Evolutionary conservation across 2,329 filamentous ascomycete species (phyloP), one percentile per base, ranked within the genome.

Genomic region (Alternaria metachromatica): DNA sequence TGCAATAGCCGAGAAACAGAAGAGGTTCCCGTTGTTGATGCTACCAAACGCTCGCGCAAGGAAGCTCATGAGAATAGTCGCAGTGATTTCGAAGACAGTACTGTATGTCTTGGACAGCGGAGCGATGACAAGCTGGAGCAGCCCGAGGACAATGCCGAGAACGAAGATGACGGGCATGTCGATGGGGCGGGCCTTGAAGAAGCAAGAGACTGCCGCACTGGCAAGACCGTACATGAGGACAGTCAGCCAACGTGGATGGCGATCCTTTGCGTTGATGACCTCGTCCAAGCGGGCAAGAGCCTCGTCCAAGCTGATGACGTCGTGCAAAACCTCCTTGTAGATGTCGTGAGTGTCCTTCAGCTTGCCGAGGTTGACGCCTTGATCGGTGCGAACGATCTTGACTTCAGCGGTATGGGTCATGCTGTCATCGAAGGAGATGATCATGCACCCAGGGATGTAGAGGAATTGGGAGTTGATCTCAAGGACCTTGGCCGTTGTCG

Each of bases 401-500:
- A 93, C 90, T 76, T 93, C 90, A n/a, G 90, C 90, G 0, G 91
- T 93, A 72, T 93, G 90, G n/a, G 62, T 62, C 26, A 62, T 55
- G 15, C 44, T 55, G 76, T 94, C 92, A 73, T 88, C 93, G 74
- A 97, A 97, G 5, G 92, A 95, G 75, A 97, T 92, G 63, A 97
- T 91, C 94, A 97, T 97, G 74, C 92, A 96, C 0, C 92, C 92
- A 0, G 94, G 94, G 7, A 97, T 87, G 75, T 97, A 97, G 15
- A 97, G 84, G 70, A 95, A 97, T 73, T 97, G 93, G 25, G 90
- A 90, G 70, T 96, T 91, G 20, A 97, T 93, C 78, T 94, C 92
- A 21, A 97, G 87, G 2, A 95, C 92, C 25, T 92, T 87, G 2
- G 94, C 91, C 7, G 92, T 93, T 89, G 93, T 96, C 60, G 87